A percentile compares a stretch with the other conserved stretches of the same genome.
Conservation (phyloP, 192 early-diverging fungal species). For the Physocladia obscura region DNA sequence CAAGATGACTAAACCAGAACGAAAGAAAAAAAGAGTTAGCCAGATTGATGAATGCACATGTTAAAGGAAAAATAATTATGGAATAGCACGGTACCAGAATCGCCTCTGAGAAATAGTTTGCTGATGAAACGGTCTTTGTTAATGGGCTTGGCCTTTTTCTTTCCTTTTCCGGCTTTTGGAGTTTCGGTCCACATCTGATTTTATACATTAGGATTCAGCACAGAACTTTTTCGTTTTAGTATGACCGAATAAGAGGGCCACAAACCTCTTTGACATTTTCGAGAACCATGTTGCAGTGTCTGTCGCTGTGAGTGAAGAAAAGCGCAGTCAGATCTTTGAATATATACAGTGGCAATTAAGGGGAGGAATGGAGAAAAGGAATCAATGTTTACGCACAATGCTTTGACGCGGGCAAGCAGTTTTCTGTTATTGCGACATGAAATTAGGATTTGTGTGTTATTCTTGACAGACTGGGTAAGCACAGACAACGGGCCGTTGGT, state of each 20-base stretch:
- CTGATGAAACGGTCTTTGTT: constrained; percentile 98
- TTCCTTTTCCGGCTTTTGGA: constrained; percentile 85
- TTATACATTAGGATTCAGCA: no score
- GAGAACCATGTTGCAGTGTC: constrained; percentile 99
- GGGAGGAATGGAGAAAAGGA: neutral
- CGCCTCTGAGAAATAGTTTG: constrained; percentile 97
- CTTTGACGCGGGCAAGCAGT: constrained; percentile 94
- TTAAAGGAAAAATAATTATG: neutral
- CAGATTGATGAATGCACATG: neutral
- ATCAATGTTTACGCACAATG: constrained; percentile 77
- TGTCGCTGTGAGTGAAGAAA: constrained; percentile 57
- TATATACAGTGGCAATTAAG: no score
- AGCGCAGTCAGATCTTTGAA: neutral
- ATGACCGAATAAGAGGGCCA: no score
- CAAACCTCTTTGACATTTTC: constrained; percentile 95
- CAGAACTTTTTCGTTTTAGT: no score
- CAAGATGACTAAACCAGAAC: constrained; percentile 26
- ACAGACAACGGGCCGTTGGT: constrained; percentile 96
- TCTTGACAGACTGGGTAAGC: constrained; percentile 83
- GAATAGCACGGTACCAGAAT: constrained; percentile 69
- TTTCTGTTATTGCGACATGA: constrained; percentile 97
- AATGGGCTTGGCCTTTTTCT: constrained; percentile 90
- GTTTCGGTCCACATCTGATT: constrained; percentile 92
- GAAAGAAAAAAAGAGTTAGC: constrained; percentile 3
- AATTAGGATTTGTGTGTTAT: constrained; percentile 95